Conservation (phyloP, 768 basidiomycete species). For the Erythrobasidium yunnanense region DNA sequence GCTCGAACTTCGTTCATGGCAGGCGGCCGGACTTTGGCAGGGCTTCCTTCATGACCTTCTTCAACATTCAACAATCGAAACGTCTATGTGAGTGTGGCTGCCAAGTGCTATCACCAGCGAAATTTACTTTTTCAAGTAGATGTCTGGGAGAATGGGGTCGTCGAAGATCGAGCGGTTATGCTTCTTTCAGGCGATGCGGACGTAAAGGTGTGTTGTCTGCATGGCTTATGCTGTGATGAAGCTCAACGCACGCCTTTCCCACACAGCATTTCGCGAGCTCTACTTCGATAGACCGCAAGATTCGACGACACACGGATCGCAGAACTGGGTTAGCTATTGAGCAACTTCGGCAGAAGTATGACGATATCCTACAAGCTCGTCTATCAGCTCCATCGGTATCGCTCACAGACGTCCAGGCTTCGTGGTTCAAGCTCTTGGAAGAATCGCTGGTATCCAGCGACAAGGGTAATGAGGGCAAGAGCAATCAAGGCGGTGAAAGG, state of each 20-base stretch:
- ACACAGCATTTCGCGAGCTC: constrained; percentile 58
- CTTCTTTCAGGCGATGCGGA: constrained; percentile 83
- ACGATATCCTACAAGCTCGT: constrained; percentile 7
- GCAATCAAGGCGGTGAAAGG: neutral
- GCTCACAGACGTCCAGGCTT: neutral
- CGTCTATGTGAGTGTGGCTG: constrained; percentile 56
- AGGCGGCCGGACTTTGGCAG: constrained; percentile 55
- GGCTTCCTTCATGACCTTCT: constrained; percentile 47
- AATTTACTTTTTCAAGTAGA: constrained; percentile 26
- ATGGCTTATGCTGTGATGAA: neutral
- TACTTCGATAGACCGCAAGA: constrained; percentile 72
- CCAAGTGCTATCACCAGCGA: too few species aligned
- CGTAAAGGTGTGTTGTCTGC: constrained; percentile 54
- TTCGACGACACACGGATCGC: constrained; percentile 58
- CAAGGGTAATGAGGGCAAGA: neutral
- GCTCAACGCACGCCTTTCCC: neutral
- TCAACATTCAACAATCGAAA: constrained; percentile 67
- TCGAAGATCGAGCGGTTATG: constrained; percentile 68
- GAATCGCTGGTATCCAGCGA: neutral
- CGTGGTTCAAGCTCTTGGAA: constrained; percentile 8
- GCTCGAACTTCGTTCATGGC: constrained; percentile 68
- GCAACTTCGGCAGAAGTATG: constrained; percentile 50
- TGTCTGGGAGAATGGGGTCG: constrained; percentile 78
- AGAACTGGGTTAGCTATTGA: constrained; percentile 72
- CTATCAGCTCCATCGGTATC: neutral